Conservation (phyloP, 768 basidiomycete genomes). For the Pulveroboletus sp. region DNA sequence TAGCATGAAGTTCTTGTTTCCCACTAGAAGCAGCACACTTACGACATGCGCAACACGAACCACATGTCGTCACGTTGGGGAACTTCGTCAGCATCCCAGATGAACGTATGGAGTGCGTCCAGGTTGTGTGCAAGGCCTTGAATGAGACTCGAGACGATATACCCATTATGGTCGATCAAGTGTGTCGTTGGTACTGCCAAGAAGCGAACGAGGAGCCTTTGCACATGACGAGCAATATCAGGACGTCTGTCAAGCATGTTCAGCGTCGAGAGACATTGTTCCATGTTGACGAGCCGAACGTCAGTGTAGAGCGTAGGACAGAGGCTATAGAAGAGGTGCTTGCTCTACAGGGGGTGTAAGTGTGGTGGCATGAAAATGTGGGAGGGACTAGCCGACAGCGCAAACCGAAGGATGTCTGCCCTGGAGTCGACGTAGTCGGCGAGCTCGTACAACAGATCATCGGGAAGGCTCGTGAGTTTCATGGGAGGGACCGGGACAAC, state of each 20-base stretch:
- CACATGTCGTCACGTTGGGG: slow-evolving; percentile 73
- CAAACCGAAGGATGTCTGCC: slow-evolving; percentile 55
- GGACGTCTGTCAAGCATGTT: slow-evolving; percentile 54
- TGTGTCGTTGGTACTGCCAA: slow-evolving; percentile 28
- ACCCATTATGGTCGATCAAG: slow-evolving; percentile 17
- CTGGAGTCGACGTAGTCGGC: slow-evolving; percentile 49
- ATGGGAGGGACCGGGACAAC: slow-evolving; percentile 2
- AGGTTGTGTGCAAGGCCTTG: slow-evolving; percentile 48
- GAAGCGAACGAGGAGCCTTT: slow-evolving; percentile 48
- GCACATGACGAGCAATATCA: slow-evolving; percentile 65
- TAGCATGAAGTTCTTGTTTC: neutral
- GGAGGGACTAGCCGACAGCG: slow-evolving; percentile 49
- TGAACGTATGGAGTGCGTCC: slow-evolving; percentile 62
- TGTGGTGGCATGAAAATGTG: neutral
- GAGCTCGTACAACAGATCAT: slow-evolving; percentile 67
- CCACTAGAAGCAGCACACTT: too few species aligned
- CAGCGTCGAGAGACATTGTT: slow-evolving; percentile 63
- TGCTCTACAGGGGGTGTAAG: slow-evolving; percentile 42
- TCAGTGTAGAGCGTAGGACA: slow-evolving; percentile 57
- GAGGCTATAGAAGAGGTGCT: slow-evolving; percentile 46
- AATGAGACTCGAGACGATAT: slow-evolving; percentile 49
- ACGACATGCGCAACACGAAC: slow-evolving; percentile 69
- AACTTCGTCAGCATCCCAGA: slow-evolving; percentile 68
- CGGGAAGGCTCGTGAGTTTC: slow-evolving; percentile 36
- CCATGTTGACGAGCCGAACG: slow-evolving; percentile 49